phyloP scores from a whole-genome alignment of 257 asterid species.

The Solanum commersonii region DNA sequence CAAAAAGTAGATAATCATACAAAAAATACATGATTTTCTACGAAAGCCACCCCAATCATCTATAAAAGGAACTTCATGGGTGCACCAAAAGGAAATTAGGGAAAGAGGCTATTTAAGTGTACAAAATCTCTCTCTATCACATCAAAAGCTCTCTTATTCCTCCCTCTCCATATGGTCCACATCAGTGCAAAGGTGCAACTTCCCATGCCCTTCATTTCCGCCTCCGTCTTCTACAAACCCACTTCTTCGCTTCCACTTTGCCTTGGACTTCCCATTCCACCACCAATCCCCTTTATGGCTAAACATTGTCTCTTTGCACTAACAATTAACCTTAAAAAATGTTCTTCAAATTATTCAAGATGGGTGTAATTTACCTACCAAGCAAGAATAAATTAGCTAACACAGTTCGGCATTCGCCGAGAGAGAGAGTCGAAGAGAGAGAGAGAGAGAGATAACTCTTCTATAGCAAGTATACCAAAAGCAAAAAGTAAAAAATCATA shows the following conservation, averaged over 20 bases:
- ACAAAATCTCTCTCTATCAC: not conserved
- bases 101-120: not conserved
- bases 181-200: not conserved
- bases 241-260: no score
- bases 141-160: not conserved
- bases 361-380: no score
- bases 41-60: not conserved
- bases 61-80: not conserved
- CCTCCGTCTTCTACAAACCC: not conserved
- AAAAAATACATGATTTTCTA: not conserved
- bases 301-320: no score
- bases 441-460: no score
- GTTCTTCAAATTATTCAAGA: no score
- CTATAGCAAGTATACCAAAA: not conserved
- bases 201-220: not conserved
- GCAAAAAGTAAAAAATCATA: not conserved
- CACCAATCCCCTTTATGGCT: no score
- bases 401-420: no score
- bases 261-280: no score
- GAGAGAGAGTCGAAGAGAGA: no score
- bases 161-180: not conserved
- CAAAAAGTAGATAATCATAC: not conserved
- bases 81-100: not conserved
- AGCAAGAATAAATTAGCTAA: no score
- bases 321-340: no score